Evolutionary conservation across 2,329 filamentous ascomycete genomes (phyloP).

Genomic region (Ambrosiella cleistominuta): DNA sequence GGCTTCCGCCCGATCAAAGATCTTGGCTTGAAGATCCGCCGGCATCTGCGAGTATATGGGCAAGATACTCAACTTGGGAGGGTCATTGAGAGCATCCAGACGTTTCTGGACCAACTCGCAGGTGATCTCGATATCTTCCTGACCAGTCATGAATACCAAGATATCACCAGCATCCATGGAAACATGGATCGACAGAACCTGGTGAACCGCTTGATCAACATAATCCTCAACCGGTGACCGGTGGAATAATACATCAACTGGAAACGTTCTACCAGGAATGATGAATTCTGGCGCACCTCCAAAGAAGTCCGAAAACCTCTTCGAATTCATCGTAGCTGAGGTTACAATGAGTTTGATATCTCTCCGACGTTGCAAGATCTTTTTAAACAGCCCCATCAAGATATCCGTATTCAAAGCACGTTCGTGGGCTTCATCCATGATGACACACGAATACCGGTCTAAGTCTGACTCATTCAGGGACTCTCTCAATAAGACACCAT

Average conservation of each 20-base stretch:
- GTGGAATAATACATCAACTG: slow-evolving; percentile 91
- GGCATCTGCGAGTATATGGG: slow-evolving; percentile 99
- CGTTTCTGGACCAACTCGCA: slow-evolving; percentile 85
- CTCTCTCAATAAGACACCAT: slow-evolving; percentile 84
- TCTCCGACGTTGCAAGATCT: slow-evolving; percentile 72
- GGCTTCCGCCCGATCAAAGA: slow-evolving; percentile 79
- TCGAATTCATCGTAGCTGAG: slow-evolving; percentile 95
- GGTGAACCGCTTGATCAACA: slow-evolving; percentile 90
- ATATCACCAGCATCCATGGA: slow-evolving; percentile 89
- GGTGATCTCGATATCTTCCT: slow-evolving; percentile 94
- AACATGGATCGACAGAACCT: slow-evolving; percentile 88
- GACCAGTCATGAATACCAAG: slow-evolving; percentile 96
- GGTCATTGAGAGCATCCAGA: slow-evolving; percentile 76
- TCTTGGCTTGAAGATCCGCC: slow-evolving; percentile 90
- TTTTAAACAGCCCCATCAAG: slow-evolving; percentile 93
- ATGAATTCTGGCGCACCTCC: slow-evolving; percentile 91
- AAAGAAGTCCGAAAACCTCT: slow-evolving; percentile 89
- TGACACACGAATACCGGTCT: slow-evolving; percentile 92
- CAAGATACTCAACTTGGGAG: slow-evolving; percentile 81
- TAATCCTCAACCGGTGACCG: slow-evolving; percentile 93
- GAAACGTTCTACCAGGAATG: slow-evolving; percentile 90
- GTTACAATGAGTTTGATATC: slow-evolving; percentile 96
- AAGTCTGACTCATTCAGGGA: slow-evolving; percentile 83
- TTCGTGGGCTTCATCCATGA: slow-evolving; percentile 99
- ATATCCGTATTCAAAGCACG: slow-evolving; percentile 93